Evolutionary conservation across 345 rosid species (phyloP).

Genomic region (Punica granatum): DNA sequence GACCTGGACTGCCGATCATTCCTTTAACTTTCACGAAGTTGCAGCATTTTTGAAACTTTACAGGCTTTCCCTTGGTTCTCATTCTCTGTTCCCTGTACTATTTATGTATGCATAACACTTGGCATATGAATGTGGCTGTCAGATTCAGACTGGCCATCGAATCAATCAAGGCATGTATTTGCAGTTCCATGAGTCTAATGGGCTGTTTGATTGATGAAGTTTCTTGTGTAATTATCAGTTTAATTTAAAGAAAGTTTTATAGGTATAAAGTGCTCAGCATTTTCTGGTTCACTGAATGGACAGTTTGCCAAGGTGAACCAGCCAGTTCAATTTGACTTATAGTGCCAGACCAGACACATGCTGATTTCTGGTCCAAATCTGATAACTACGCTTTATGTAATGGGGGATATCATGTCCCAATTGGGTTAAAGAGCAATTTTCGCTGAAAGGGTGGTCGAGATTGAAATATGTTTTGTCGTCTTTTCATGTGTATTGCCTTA

Average conservation of each 20-base stretch:
- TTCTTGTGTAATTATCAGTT: not conserved
- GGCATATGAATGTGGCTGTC: not conserved
- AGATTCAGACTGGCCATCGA: conserved; percentile 17
- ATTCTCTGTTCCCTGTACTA: not conserved
- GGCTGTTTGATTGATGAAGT: not conserved
- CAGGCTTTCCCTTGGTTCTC: not conserved
- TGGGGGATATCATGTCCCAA: not conserved
- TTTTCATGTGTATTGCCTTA: conserved; percentile 16
- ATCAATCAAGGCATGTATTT: not conserved
- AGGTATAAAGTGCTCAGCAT: not conserved
- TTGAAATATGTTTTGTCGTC: not conserved
- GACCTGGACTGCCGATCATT: not conserved
- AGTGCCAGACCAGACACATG: not conserved
- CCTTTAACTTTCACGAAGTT: not conserved
- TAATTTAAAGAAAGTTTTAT: not conserved
- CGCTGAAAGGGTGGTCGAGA: not conserved
- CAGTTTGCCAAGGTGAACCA: not conserved
- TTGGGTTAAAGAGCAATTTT: not conserved
- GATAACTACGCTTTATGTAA: not conserved
- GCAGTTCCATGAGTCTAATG: not conserved
- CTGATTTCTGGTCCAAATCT: not conserved
- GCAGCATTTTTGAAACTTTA: not conserved
- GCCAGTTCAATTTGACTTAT: not conserved
- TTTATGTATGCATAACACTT: not conserved
- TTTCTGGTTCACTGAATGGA: not conserved